A percentile compares a stretch with the other conserved stretches of the same genome.
phyloP scores from a whole-genome alignment of 129 eudicot genomes.

The Deinandra increscens region DNA sequence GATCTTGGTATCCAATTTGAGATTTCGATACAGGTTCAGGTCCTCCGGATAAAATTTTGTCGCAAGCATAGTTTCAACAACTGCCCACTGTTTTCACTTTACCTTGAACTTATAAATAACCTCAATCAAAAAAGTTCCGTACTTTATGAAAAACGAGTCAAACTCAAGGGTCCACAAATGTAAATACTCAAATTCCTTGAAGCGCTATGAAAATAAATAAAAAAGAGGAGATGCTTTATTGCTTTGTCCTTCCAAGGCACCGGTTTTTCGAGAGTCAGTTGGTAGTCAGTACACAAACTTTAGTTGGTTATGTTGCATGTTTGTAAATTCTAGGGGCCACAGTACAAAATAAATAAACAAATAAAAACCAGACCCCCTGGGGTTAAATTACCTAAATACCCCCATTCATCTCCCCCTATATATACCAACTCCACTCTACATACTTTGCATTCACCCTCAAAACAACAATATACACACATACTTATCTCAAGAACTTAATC shows the following conservation, averaged over 20 bases:
- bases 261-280: slow-evolving; percentile 11
- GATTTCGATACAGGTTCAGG: neutral
- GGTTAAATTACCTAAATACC: slow-evolving; percentile 5
- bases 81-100: slow-evolving; percentile 20
- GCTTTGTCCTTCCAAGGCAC: slow-evolving; percentile 3
- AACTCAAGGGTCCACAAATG: slow-evolving; percentile 14
- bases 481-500: neutral
- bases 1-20: no score
- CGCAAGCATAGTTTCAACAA: neutral
- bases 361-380: neutral
- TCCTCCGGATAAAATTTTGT: slow-evolving; percentile 9
- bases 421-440: slow-evolving; percentile 16
- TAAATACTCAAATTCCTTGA: neutral
- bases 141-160: neutral
- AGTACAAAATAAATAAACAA: neutral
- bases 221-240: neutral
- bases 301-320: neutral
- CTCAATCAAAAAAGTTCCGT: neutral
- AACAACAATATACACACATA: no score
- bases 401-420: slow-evolving; percentile 21
- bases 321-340: slow-evolving; percentile 36
- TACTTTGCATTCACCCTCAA: slow-evolving; percentile 28
- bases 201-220: neutral
- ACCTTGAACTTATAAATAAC: neutral
- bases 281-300: neutral